Base-by-base conservation (phyloP, 163 green algal genomes). In the Chloroidium sp. region DNA sequence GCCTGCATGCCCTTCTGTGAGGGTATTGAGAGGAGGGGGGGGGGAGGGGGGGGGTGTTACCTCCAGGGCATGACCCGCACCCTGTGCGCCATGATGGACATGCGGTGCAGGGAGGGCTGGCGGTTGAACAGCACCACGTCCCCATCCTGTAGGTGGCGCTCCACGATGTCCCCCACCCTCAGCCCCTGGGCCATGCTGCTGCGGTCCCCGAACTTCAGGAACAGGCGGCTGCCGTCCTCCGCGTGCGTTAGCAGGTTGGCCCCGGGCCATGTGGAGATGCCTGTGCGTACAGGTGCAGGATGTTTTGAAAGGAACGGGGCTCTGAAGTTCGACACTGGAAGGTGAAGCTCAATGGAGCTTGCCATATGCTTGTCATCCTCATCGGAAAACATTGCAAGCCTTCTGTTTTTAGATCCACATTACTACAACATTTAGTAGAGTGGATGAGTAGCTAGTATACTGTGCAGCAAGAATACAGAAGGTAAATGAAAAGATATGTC, bases 71-170 rank as follows among this genome's bases (percentile, higher is more conserved):
- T 86, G 80, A 92, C 90, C 62, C 92, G 87, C 1, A 89, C 95
- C n/a, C 90, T 83, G 85, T 96, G 92, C 1, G 91, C 90, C 94
- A 97, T 95, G 90, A 98, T 98, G 82, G 92, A 96, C 69, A 97
- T 91, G 8, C 93, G 81, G 85, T 98, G 94, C 76, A 99, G 88
- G 1, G 87, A 95, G 81, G 96, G 96, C 89, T 99, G 96, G 59
- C 96, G 93, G 90, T 99, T 99, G 92, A 99, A 99, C 4, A 99
- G 92, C 64, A 99, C 91, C n/a, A 99, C 86, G 82, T 99, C 96
- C n/a, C 94, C 95, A 80, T 98, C 92, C 69, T 95, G 85, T 64
- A 99, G 87, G 88, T 99, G 96, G 2, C 96, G 87, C 85, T 99
- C 95, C 82, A 99, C 96, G 1, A 97, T 84, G 88, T 98, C 94